These are phyloP conservation scores for Trichomonas vaginalis DNA, from an alignment of 208 protist genomes.

Conservation along the genomic window DNA sequence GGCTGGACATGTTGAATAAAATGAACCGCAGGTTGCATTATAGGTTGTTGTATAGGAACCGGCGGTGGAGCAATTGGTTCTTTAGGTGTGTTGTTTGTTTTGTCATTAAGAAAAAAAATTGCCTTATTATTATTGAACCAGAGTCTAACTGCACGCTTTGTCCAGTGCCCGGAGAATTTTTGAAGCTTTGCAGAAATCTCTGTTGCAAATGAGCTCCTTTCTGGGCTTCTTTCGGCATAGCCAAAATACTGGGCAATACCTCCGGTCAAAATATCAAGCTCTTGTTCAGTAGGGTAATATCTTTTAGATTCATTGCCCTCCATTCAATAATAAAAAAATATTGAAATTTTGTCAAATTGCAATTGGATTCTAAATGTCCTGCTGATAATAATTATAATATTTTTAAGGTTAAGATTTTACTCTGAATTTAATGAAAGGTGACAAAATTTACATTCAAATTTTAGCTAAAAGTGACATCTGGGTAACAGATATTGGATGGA, in stretches of 20 bases:
- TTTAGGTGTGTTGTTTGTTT: background rate
- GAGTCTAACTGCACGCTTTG: background rate
- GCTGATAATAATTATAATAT: too few relatives aligned
- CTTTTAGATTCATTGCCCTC: background rate
- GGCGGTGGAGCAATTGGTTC: background rate
- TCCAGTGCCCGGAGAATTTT: background rate
- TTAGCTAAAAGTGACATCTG: too few relatives aligned
- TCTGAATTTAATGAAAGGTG: too few relatives aligned
- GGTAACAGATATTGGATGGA: too few relatives aligned
- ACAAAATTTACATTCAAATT: too few relatives aligned
- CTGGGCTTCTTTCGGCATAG: background rate
- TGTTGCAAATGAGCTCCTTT: background rate
- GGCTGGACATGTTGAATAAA: too few relatives aligned
- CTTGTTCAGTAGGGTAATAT: background rate
- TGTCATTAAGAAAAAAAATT: background rate
- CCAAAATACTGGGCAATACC: background rate
- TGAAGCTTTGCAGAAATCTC: background rate
- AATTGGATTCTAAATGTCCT: too few relatives aligned
- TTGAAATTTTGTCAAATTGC: too few relatives aligned
- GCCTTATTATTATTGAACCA: background rate
- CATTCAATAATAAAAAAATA: too few relatives aligned
- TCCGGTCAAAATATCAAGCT: background rate
- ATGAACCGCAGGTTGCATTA: too few relatives aligned
- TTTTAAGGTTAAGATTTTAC: too few relatives aligned
- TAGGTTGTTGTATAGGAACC: too few relatives aligned